A percentile compares a stretch with the other conserved stretches of the same genome.
Conservation (phyloP, 208 protist genomes). For the Histomonas meleagridis region DNA sequence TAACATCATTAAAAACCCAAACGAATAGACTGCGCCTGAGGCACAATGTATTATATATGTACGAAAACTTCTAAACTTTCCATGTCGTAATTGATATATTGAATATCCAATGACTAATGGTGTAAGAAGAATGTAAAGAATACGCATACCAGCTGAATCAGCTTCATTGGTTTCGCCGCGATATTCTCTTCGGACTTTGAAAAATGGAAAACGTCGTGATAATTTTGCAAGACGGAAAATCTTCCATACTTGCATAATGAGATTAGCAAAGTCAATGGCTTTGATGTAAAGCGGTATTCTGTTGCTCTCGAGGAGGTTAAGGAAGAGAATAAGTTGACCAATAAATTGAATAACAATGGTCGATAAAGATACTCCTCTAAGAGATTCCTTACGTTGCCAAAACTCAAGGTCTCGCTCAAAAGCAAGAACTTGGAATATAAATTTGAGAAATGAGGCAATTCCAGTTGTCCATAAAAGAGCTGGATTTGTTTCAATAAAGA, state of each 20-base stretch:
- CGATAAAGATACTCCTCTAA: background rate
- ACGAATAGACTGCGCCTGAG: background rate
- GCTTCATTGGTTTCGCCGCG: background rate
- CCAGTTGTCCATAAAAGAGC: conserved; percentile 74
- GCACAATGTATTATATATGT: background rate
- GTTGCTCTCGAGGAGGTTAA: no score
- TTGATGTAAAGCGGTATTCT: background rate
- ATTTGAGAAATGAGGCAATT: conserved; percentile 83
- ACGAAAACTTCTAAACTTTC: background rate
- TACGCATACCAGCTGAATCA: background rate
- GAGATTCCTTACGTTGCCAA: background rate
- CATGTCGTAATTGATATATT: background rate
- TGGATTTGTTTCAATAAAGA: conserved; percentile 83
- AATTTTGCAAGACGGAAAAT: background rate
- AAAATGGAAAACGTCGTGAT: background rate
- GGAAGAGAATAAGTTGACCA: background rate
- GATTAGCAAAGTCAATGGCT: background rate
- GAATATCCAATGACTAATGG: background rate
- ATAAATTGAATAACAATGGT: background rate
- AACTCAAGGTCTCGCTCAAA: background rate
- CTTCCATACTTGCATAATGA: background rate
- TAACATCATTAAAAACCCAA: background rate
- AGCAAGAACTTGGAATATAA: conserved; percentile 61
- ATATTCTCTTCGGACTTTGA: background rate
- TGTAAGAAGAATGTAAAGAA: background rate